phyloP scores from a whole-genome alignment of 2,329 filamentous ascomycete genomes.

The Shiraia bambusicola region DNA sequence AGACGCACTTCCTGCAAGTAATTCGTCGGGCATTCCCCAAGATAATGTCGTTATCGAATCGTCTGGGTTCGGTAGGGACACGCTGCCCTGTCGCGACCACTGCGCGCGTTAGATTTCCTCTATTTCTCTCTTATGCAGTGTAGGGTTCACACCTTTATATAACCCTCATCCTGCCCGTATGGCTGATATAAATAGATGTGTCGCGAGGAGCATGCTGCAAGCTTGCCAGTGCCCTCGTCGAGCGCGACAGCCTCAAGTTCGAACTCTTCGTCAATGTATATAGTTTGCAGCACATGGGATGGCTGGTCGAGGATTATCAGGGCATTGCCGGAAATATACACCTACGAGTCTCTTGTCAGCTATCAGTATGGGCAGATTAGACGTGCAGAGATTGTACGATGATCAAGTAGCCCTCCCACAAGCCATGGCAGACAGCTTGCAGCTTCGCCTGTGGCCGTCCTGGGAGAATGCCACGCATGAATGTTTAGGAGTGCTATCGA shows the following conservation, averaged over 20 bases:
- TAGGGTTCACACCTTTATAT: slow-evolving; percentile 64
- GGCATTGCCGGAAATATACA: slow-evolving; percentile 86
- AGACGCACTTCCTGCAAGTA: slow-evolving; percentile 71
- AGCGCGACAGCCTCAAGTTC: slow-evolving; percentile 76
- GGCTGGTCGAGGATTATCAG: slow-evolving; percentile 79
- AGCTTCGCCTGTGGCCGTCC: slow-evolving; percentile 76
- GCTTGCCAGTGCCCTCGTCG: slow-evolving; percentile 80
- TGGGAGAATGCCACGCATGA: slow-evolving; percentile 76
- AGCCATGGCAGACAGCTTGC: slow-evolving; percentile 72
- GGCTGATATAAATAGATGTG: slow-evolving; percentile 78
- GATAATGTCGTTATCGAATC: slow-evolving; percentile 65
- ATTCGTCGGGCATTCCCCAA: slow-evolving; percentile 84
- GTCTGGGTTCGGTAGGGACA: slow-evolving; percentile 50
- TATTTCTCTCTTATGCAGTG: slow-evolving; percentile 6
- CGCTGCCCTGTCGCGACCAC: slow-evolving; percentile 65
- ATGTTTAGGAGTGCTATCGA: slow-evolving; percentile 6
- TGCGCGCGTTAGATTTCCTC: slow-evolving; percentile 34
- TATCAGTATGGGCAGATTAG: slow-evolving; percentile 1
- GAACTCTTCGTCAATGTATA: slow-evolving; percentile 75
- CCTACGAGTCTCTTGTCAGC: slow-evolving; percentile 51
- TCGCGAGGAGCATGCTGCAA: slow-evolving; percentile 70
- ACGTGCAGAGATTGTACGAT: slow-evolving; percentile 57
- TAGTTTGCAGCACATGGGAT: slow-evolving; percentile 78
- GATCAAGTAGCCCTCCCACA: slow-evolving; percentile 71
- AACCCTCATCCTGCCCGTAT: slow-evolving; percentile 67